Conservation (phyloP, 2,329 filamentous ascomycete species). For the Mycosphaerella sp. region DNA sequence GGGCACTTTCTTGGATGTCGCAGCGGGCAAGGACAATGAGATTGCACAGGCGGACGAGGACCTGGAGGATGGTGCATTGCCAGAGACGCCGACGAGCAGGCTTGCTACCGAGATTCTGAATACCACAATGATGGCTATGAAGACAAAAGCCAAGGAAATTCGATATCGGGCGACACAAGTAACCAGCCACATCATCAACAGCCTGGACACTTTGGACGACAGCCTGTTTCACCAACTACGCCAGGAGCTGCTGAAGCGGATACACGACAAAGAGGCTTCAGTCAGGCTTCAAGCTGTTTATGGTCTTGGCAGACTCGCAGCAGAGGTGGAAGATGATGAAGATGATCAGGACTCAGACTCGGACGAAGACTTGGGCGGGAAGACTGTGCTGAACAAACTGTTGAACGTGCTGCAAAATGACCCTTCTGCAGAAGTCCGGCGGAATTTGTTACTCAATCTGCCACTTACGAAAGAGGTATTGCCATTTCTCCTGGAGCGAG, state of each 20-base stretch:
- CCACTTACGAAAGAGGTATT: conserved; percentile 76
- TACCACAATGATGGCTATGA: conserved; percentile 67
- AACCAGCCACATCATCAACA: conserved; percentile 86
- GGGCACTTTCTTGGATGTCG: conserved; percentile 74
- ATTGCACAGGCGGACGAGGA: conserved; percentile 48
- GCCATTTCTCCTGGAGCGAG: conserved; percentile 81
- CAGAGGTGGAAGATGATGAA: conserved; percentile 61
- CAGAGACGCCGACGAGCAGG: conserved; percentile 77
- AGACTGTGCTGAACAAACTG: conserved; percentile 72
- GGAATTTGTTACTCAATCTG: conserved; percentile 83
- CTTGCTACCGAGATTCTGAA: conserved; percentile 70
- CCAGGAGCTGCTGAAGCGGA: conserved; percentile 71
- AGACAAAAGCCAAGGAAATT: conserved; percentile 86
- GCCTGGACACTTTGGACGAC: conserved; percentile 84
- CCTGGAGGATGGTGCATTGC: conserved; percentile 55
- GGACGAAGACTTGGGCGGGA: conserved; percentile 57
- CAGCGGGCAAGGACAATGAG: conserved; percentile 51
- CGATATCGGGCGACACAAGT: conserved; percentile 86
- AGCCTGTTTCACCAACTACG: conserved; percentile 79
- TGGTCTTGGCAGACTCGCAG: conserved; percentile 76
- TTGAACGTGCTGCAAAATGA: conserved; percentile 89
- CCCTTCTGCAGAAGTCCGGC: conserved; percentile 84
- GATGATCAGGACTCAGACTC: conserved; percentile 60
- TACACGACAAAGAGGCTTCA: conserved; percentile 89
- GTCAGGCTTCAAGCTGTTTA: conserved; percentile 89